Evolutionary conservation across 495 filamentous ascomycete species (phyloP).

Genomic region (Xeromyces bisporus): DNA sequence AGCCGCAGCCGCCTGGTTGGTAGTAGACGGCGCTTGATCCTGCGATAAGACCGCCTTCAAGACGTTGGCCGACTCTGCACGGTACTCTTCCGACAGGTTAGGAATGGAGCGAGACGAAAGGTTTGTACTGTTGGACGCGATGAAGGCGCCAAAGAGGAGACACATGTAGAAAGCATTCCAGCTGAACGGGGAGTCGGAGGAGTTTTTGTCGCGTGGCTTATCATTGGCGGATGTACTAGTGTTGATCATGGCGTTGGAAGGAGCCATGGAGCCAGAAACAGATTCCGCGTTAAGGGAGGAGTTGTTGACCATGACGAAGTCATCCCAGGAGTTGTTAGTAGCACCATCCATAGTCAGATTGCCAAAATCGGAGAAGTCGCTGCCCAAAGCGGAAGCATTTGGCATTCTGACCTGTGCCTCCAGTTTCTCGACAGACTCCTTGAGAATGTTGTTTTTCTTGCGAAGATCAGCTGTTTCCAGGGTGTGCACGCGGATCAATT

Average conservation of each 20-base stretch:
- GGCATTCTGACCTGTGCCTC: conserved; percentile 47
- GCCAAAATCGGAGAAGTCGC: conserved; percentile 67
- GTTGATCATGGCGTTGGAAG: conserved; percentile 4
- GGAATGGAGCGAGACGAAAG: conserved; percentile 48
- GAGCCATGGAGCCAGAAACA: conserved; percentile 7
- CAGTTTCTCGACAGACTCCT: conserved; percentile 65
- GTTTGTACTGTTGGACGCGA: conserved; percentile 65
- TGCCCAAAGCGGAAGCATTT: conserved; percentile 41
- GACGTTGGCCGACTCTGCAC: conserved; percentile 77
- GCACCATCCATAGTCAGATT: conserved; percentile 60
- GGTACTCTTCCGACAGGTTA: conserved; percentile 80
- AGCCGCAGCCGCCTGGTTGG: neutral
- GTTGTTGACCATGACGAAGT: conserved; percentile 54
- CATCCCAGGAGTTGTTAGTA: conserved; percentile 63
- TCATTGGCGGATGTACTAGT: conserved; percentile 13
- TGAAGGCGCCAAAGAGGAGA: conserved; percentile 90
- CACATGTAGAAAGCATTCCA: conserved; percentile 55
- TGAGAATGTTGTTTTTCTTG: conserved; percentile 84
- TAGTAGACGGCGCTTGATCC: conserved; percentile 19
- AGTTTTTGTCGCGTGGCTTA: conserved; percentile 44
- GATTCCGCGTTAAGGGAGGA: conserved; percentile 33
- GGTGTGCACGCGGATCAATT: conserved; percentile 75
- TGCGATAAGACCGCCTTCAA: conserved; percentile 59
- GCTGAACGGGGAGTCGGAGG: conserved; percentile 39
- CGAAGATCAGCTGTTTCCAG: conserved; percentile 87